These are phyloP conservation scores for Gonapodya sp. DNA, from an alignment of 192 early-diverging fungal genomes.

Conservation along the genomic window DNA sequence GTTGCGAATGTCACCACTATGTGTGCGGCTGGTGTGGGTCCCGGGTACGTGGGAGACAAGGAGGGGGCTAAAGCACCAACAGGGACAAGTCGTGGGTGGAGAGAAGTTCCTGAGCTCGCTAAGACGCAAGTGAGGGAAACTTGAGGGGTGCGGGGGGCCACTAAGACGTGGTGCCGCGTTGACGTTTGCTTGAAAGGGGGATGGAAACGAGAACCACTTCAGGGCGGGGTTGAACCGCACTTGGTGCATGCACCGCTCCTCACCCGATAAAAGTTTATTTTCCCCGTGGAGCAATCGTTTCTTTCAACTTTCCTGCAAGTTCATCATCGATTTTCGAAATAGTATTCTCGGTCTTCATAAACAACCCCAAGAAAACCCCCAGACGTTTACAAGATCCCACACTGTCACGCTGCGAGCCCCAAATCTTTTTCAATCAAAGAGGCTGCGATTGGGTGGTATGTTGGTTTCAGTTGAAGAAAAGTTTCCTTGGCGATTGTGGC, in stretches of 20 bases:
- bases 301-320: too few relatives aligned
- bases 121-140: background rate
- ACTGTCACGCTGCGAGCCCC: slow-evolving; percentile 22
- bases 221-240: too few relatives aligned
- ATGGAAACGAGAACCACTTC: background rate
- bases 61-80: background rate
- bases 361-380: too few relatives aligned
- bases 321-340: too few relatives aligned
- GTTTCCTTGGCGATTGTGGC: slow-evolving; percentile 58
- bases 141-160: background rate
- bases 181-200: background rate
- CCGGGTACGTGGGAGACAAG: background rate
- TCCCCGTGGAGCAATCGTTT: too few relatives aligned
- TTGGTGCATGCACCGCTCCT: too few relatives aligned
- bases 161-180: background rate
- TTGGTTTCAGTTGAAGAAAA: slow-evolving; percentile 61
- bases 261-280: too few relatives aligned
- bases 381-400: too few relatives aligned
- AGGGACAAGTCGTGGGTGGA: background rate
- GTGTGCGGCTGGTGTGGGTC: background rate
- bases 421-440: slow-evolving; percentile 84
- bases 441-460: slow-evolving; percentile 93
- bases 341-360: too few relatives aligned
- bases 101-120: background rate
- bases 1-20: background rate